phyloP scores from a whole-genome alignment of 2,329 filamentous ascomycete species.

The Sporothrix phasma region DNA sequence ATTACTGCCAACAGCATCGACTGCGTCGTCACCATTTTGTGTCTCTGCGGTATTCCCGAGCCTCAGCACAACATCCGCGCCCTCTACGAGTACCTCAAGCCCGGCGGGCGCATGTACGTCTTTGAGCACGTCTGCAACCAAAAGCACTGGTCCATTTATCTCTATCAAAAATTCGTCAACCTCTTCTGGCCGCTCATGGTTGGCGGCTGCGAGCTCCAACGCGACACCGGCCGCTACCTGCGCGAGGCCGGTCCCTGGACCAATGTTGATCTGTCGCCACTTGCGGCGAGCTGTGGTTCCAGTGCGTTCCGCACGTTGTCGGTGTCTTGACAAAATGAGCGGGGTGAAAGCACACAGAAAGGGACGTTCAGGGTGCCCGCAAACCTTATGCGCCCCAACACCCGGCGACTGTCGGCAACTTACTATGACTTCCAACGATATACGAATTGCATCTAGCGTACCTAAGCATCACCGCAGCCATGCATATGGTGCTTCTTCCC shows the following conservation, averaged over 20 bases:
- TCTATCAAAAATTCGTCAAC: constrained; percentile 44
- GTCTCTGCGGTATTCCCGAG: constrained; percentile 54
- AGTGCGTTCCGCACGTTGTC: constrained; percentile 38
- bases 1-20: constrained; percentile 44
- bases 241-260: constrained; percentile 41
- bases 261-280: constrained; percentile 37
- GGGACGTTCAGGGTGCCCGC: background rate
- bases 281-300: constrained; percentile 33
- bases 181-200: constrained; percentile 43
- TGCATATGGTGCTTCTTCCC: background rate
- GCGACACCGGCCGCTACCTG: constrained; percentile 39
- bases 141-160: constrained; percentile 30
- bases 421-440: background rate
- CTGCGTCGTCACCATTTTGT: constrained; percentile 51
- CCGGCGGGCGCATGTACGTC: constrained; percentile 52
- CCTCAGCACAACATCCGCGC: constrained; percentile 44
- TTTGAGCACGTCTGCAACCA: constrained; percentile 48
- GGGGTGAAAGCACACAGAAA: background rate
- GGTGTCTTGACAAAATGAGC: constrained; percentile 42
- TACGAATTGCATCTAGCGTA: background rate
- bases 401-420: background rate
- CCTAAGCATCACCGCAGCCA: background rate
- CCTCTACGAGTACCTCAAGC: constrained; percentile 48
- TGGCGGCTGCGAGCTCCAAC: constrained; percentile 42
- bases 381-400: too few relatives aligned